Evolutionary conservation across 306 rosid genomes (phyloP).

Genomic region (Cucumis melo): DNA sequence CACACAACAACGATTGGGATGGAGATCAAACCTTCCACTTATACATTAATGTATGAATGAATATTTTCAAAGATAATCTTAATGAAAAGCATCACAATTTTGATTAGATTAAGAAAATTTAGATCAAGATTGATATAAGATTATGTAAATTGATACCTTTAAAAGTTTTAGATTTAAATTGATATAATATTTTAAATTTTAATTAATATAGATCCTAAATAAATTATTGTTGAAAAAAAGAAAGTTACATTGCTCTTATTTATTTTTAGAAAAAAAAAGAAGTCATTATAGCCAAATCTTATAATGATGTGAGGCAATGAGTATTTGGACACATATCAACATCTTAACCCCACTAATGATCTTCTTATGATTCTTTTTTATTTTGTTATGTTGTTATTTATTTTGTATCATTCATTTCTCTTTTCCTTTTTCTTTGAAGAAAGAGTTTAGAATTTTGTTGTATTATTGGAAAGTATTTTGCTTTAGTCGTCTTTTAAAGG

Average conservation of each 20-base stretch:
- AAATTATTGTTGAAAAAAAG: too few species aligned
- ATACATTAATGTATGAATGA: too few species aligned
- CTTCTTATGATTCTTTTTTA: background rate
- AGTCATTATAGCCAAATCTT: background rate
- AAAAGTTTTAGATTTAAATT: too few species aligned
- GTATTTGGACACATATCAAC: background rate
- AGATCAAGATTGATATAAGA: too few species aligned
- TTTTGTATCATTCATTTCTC: background rate
- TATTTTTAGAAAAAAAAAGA: background rate
- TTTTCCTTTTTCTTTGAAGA: background rate
- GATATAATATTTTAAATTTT: too few species aligned
- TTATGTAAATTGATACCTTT: too few species aligned
- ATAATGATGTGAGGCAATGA: background rate
- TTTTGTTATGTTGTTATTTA: background rate
- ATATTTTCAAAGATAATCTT: too few species aligned
- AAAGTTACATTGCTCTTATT: background rate
- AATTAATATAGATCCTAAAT: too few species aligned
- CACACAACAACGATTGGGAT: too few species aligned
- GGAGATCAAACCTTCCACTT: too few species aligned
- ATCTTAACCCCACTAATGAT: slow-evolving; percentile 3
- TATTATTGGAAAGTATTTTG: background rate
- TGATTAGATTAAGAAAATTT: too few species aligned
- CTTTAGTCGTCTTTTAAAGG: background rate
- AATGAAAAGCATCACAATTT: too few species aligned
- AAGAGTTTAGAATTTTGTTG: background rate